These are phyloP conservation scores for Magnusiomyces fungicola DNA, from an alignment of 1,139 yeast genomes.

Conservation along the genomic window DNA sequence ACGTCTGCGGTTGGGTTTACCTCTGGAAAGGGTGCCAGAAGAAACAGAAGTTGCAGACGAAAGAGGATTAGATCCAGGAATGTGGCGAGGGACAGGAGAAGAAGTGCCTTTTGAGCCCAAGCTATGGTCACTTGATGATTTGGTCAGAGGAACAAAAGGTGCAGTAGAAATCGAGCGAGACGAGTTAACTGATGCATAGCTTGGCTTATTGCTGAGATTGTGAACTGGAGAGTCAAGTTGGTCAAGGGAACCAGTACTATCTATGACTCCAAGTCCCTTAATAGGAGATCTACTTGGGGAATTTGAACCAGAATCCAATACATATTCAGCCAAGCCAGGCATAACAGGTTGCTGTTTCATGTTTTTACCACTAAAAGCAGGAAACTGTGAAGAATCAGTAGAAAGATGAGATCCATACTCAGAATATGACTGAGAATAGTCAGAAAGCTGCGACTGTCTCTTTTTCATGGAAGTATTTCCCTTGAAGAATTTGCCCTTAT, in stretches of 20 bases:
- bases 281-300: not conserved
- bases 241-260: not conserved
- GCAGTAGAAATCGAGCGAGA: not conserved
- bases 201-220: too few species aligned
- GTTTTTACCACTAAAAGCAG: too few species aligned
- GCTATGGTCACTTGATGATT: not conserved
- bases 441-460: too few species aligned
- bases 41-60: not conserved
- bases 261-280: not conserved
- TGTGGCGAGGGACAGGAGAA: slow-evolving; percentile 8
- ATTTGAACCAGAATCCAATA: not conserved
- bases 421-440: too few species aligned
- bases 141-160: not conserved
- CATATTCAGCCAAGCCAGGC: not conserved
- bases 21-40: slow-evolving; percentile 9
- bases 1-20: slow-evolving; percentile 11
- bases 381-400: too few species aligned
- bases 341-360: too few species aligned
- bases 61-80: slow-evolving; percentile 6
- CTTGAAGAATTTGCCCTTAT: not conserved
- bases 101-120: not conserved
- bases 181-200: not conserved
- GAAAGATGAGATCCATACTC: too few species aligned
- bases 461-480: too few species aligned
- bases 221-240: not conserved